phyloP scores from a whole-genome alignment of 352 stramenopile genomes.

The Globisporangium orthogonon region DNA sequence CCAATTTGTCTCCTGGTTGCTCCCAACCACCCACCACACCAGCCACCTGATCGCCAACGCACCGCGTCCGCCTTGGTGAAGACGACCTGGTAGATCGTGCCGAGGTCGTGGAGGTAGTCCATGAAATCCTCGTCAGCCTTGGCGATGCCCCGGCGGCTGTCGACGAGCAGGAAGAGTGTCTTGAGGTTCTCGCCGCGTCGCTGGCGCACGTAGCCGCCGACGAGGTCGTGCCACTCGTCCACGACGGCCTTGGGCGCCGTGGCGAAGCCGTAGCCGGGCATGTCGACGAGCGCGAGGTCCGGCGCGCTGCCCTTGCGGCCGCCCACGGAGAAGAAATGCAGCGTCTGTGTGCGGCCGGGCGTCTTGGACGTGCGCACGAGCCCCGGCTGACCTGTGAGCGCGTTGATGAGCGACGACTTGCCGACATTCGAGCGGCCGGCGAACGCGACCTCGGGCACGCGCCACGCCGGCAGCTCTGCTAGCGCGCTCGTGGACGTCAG shows the following conservation, averaged over 20 bases:
- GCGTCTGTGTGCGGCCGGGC: constrained; percentile 74
- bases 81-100: constrained; percentile 83
- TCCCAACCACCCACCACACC: not conserved
- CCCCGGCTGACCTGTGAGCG: constrained; percentile 53
- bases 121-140: constrained; percentile 85
- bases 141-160: constrained; percentile 70
- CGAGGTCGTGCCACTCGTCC: constrained; percentile 71
- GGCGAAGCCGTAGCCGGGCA: constrained; percentile 85
- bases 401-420: constrained; percentile 88
- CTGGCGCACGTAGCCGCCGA: constrained; percentile 71
- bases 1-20: not conserved
- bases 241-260: constrained; percentile 64
- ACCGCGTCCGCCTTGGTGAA: constrained; percentile 88
- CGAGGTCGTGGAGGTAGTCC: constrained; percentile 79
- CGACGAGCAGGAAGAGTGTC: constrained; percentile 69
- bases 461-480: constrained; percentile 58
- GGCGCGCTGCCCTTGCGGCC: constrained; percentile 66
- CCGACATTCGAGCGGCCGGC: constrained; percentile 85
- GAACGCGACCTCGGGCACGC: constrained; percentile 78
- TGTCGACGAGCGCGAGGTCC: constrained; percentile 70
- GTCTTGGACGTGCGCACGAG: constrained; percentile 83
- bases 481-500: constrained; percentile 57
- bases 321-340: constrained; percentile 80
- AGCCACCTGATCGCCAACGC: not conserved
- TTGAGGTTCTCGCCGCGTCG: constrained; percentile 70